These are phyloP conservation scores for Gossypium rotundifolium DNA, from an alignment of 345 rosid species.

Conservation along the genomic window DNA sequence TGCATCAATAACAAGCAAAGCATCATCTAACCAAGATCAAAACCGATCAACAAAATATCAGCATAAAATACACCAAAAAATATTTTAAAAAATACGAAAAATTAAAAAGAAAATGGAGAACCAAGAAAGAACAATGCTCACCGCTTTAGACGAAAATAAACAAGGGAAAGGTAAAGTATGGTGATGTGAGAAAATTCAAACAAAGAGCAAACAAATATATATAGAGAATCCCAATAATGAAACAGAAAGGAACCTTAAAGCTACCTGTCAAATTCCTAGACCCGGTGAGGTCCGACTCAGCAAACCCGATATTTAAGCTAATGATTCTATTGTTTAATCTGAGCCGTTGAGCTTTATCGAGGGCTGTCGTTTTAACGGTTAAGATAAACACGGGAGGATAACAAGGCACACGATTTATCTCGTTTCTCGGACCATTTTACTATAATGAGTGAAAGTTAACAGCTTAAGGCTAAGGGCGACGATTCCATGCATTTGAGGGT, in stretches of 20 bases:
- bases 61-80: background rate
- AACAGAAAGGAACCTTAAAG: background rate
- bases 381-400: background rate
- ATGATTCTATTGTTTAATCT: background rate
- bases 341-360: slow-evolving; percentile 6
- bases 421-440: background rate
- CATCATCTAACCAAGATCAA: background rate
- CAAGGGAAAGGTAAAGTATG: background rate
- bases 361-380: background rate
- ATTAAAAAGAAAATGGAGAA: background rate
- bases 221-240: background rate
- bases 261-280: slow-evolving; percentile 16
- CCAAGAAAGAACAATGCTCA: slow-evolving; percentile 10
- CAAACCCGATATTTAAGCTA: background rate
- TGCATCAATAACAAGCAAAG: too few relatives aligned
- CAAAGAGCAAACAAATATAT: background rate
- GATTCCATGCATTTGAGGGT: background rate
- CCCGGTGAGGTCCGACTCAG: slow-evolving; percentile 16
- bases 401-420: background rate
- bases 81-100: background rate
- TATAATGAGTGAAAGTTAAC: background rate
- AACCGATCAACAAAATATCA: background rate
- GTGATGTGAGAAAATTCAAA: background rate
- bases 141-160: background rate
- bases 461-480: background rate